Evolutionary conservation across 768 basidiomycete genomes (phyloP).

Genomic region (Omphalotus guepiniiformis): DNA sequence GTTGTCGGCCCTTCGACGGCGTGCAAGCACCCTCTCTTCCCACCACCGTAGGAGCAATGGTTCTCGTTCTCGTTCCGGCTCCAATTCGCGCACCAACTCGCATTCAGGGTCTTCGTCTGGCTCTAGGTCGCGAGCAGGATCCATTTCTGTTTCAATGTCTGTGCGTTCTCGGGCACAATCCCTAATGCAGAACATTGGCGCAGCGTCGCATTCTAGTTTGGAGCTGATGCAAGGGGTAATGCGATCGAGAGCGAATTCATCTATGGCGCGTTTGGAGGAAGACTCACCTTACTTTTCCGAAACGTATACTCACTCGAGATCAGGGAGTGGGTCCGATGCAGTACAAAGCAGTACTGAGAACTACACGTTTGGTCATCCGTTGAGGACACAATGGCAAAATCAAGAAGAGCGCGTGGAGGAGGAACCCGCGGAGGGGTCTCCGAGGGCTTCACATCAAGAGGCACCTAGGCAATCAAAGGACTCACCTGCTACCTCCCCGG

Average conservation of each 20-base stretch:
- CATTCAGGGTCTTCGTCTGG: constrained; percentile 34
- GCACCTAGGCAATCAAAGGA: constrained; percentile 5
- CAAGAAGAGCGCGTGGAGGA: constrained; percentile 19
- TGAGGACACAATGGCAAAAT: constrained; percentile 35
- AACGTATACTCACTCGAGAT: constrained; percentile 39
- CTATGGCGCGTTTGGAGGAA: constrained; percentile 65
- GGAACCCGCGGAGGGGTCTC: constrained; percentile 12
- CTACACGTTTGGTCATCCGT: constrained; percentile 68
- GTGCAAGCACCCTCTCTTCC: constrained; percentile 31
- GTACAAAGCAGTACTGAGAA: constrained; percentile 54
- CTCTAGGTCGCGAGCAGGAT: constrained; percentile 42
- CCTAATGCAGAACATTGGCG: constrained; percentile 58
- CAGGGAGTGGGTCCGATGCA: constrained; percentile 48
- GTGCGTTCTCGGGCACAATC: constrained; percentile 65
- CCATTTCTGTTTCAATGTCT: constrained; percentile 32
- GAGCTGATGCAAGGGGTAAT: constrained; percentile 47
- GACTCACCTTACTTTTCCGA: constrained; percentile 35
- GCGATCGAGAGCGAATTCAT: constrained; percentile 58
- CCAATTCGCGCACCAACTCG: constrained; percentile 24
- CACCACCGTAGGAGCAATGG: constrained; percentile 27
- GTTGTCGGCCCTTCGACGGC: constrained; percentile 35
- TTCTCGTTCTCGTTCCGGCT: constrained; percentile 19
- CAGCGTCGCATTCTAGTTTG: constrained; percentile 57
- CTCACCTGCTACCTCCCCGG: constrained; percentile 14
- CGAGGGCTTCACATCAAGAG: background rate